Percentiles rank a stretch among this genome's conserved stretches.
phyloP scores from a whole-genome alignment of 2,329 filamentous ascomycete species.

The Aspergillus intermedius region DNA sequence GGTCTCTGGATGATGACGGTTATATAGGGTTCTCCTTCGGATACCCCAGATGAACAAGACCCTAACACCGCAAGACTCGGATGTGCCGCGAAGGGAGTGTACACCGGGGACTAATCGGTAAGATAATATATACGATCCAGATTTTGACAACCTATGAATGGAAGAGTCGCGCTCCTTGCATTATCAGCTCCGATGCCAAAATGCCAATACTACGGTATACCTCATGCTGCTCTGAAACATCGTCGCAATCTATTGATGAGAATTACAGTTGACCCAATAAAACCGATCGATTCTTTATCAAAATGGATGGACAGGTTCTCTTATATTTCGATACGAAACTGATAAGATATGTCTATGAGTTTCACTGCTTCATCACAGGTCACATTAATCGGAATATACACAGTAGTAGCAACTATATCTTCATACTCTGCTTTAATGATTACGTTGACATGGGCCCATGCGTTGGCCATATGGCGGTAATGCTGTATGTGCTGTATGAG shows the following conservation, averaged over 20 bases:
- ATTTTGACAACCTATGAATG: neutral
- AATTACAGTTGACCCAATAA: conserved; percentile 39
- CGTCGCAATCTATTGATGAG: conserved; percentile 80
- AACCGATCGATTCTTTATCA: conserved; percentile 61
- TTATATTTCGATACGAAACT: conserved; percentile 45
- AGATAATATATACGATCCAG: neutral
- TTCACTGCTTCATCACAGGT: conserved; percentile 73
- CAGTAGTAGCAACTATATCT: conserved; percentile 66
- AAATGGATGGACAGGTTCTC: conserved; percentile 54
- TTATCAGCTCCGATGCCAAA: neutral
- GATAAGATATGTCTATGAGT: conserved; percentile 28
- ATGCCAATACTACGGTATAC: conserved; percentile 52
- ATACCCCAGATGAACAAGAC: neutral
- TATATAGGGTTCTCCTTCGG: too few species aligned
- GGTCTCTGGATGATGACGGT: too few species aligned
- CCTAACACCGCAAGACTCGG: neutral
- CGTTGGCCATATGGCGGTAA: conserved; percentile 27
- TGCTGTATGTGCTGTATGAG: conserved; percentile 42
- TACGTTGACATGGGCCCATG: conserved; percentile 72
- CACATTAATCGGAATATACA: conserved; percentile 80
- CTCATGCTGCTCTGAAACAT: conserved; percentile 83
- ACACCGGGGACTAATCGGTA: neutral
- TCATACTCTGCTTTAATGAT: conserved; percentile 59
- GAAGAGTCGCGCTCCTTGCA: neutral
- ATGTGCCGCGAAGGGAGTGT: neutral